A percentile compares a stretch with the other conserved stretches of the same genome.
Conservation (phyloP, 768 basidiomycete species). For the Tulasnella sp. region DNA sequence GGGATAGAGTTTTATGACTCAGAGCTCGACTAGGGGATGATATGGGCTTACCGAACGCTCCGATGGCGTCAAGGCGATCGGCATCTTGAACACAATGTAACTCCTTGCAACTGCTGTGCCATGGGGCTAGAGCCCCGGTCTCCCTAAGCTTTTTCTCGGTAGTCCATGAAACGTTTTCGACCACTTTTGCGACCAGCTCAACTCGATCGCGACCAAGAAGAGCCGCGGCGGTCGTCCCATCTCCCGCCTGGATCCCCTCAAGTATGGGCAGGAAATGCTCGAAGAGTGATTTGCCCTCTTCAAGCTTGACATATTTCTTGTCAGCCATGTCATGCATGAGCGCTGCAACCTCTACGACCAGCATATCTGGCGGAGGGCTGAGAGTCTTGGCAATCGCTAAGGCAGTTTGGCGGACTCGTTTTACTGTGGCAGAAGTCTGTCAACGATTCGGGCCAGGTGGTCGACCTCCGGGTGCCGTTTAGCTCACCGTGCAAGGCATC, state of each 20-base stretch:
- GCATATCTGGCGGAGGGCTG: conserved; percentile 48
- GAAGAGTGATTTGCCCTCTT: conserved; percentile 52
- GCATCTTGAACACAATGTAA: conserved; percentile 79
- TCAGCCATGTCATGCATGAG: conserved; percentile 82
- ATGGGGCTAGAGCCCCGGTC: conserved; percentile 47
- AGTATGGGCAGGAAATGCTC: conserved; percentile 64
- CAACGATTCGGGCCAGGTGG: neutral
- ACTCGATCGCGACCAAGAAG: conserved; percentile 50
- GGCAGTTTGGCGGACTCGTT: conserved; percentile 74
- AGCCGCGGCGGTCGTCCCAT: conserved; percentile 24
- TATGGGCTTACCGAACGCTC: conserved; percentile 55
- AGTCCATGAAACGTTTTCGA: conserved; percentile 79
- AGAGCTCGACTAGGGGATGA: neutral
- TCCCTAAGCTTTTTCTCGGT: conserved; percentile 65
- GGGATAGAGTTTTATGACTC: neutral
- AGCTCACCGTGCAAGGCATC: conserved; percentile 66
- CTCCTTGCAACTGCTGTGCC: conserved; percentile 66
- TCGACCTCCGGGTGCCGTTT: neutral
- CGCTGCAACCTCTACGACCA: conserved; percentile 77
- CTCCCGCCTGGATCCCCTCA: conserved; percentile 25
- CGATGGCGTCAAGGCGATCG: conserved; percentile 71
- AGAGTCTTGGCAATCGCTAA: conserved; percentile 51
- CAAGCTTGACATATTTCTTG: conserved; percentile 67
- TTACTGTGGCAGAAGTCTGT: conserved; percentile 41
- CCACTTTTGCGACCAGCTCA: conserved; percentile 46